These are phyloP conservation scores for Aspergillus sclerotioniger DNA, from an alignment of 495 filamentous ascomycete genomes.

Conservation along the genomic window DNA sequence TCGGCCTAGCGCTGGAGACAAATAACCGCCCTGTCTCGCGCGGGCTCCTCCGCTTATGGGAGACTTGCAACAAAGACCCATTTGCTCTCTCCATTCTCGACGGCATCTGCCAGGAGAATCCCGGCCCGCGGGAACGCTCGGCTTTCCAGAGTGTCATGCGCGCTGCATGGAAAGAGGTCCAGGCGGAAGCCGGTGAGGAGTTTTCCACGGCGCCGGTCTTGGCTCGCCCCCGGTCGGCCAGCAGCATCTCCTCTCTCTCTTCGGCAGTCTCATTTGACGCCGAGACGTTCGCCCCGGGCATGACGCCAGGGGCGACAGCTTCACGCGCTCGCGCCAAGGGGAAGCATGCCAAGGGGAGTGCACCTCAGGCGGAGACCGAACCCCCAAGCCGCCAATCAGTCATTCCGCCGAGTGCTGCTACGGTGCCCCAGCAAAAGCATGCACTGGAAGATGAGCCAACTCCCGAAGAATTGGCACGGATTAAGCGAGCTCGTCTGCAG, in stretches of 20 bases:
- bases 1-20: slow-evolving; percentile 24
- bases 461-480: slow-evolving; percentile 22
- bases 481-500: slow-evolving; percentile 33
- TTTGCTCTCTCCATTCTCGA: slow-evolving; percentile 27
- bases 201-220: slow-evolving; percentile 6
- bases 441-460: slow-evolving; percentile 30
- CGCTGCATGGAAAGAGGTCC: slow-evolving; percentile 20
- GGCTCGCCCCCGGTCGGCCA: slow-evolving; percentile 35
- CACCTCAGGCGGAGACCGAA: slow-evolving; percentile 22
- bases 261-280: slow-evolving; percentile 36
- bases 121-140: slow-evolving; percentile 21
- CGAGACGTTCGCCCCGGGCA: slow-evolving; percentile 25
- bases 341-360: slow-evolving; percentile 26
- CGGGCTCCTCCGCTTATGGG: slow-evolving; percentile 29
- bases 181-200: slow-evolving; percentile 12
- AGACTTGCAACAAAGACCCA: slow-evolving; percentile 25
- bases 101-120: slow-evolving; percentile 24
- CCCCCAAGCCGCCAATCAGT: slow-evolving; percentile 11
- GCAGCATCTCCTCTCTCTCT: slow-evolving; percentile 45
- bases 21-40: slow-evolving; percentile 27
- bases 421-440: slow-evolving; percentile 24
- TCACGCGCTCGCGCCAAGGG: slow-evolving; percentile 27
- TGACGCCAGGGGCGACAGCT: slow-evolving; percentile 13
- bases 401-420: slow-evolving; percentile 15
- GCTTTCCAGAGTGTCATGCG: slow-evolving; percentile 30